Evolutionary conservation across 108 stramenopile species (phyloP), one percentile per base, ranked within the genome.

Genomic region (Nitzschia inconspicua): DNA sequence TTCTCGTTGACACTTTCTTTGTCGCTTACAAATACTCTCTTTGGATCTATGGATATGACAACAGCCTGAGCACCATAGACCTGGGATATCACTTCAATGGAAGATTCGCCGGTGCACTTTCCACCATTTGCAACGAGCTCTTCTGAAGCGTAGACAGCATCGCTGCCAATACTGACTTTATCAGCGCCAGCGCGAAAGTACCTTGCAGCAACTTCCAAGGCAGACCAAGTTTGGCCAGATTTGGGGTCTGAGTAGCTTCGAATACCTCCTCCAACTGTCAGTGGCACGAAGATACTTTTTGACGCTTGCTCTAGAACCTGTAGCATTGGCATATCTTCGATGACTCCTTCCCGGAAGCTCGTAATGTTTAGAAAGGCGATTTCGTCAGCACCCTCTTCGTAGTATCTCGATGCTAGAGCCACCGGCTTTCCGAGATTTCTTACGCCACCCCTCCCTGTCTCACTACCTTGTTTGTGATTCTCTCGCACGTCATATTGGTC

Each of bases 181-280:
- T 99, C 98, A 4, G 98, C 98, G n/a, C 98, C 98, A 22, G 98
- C 96, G 42, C 98, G 73, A 64, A 99, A 99, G 70, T 99, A 99
- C 6, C 93, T 64, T n/a, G 85, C 73, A 0, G 98, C 98, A 36
- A 99, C 98, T 51, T 99, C 95, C 55, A 97, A 63, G 6, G 97
- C 96, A 3, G 84, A 81, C 72, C 85, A 96, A 6, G 66, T 76
- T 40, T 63, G 75, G 7, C 97, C 96, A 3, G 79, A 66, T 19
- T 61, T 66, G 19, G 79, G 76, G 64, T 98, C 98, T 6, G 83
- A 84, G 65, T 98, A 94, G 31, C 75, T 85, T n/a, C 97, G 81
- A 70, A 99, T 98, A 16, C 98, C 98, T 32, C 98, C 98, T 18
- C 98, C 98, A 19, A 99, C 95, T 2, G 98, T 99, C 23, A 99